Base-by-base conservation (phyloP, 169 alveolate species). In the Toxoplasma gondii region DNA sequence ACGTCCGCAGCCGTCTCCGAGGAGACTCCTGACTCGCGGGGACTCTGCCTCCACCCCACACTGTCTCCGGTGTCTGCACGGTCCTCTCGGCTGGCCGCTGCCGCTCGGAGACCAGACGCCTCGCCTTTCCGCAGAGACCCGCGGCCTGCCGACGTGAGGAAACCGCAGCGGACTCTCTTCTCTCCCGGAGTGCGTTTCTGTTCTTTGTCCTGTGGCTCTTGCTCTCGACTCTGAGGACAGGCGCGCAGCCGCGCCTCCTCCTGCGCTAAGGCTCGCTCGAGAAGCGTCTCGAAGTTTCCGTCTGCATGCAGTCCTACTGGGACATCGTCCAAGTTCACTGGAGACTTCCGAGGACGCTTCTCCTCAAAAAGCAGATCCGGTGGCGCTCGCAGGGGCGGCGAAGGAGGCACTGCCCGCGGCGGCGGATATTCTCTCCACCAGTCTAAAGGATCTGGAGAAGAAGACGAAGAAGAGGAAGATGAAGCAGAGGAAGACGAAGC, bases 381-480 rank as follows among this genome's bases (percentile, higher is more conserved):
- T 5, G 90, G 90, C 90, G 64, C 90, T 0, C 90, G 90, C 90
- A 82, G 64, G 24, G 90, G 90, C 31, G 90, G 90, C 38, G 90
- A 82, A 4, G 90, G 90, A 7, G 90, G 90, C 53, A 82, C 36
- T 9, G 67, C 90, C 27, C 44, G 90, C 53, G 90, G 90, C 38
- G 90, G 90, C 53, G 90, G 90, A 43, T 82, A 43, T 39, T 39
- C 64, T 22, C 67, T 2, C 90, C 90, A 82, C 90, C 90, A 82
- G 54, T 82, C 90, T 24, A 44, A 41, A 12, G 90, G 90, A 2
- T 17, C 39, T 22, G 86, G 86, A 10, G 86, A 36, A n/a, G 86
- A 41, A 16, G 86, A 1, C 29, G 39, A 78, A 16, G 39, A n/a
- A 19, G 86, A 78, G 39, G 86, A 78, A 16, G 86, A 78, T 24